Evolutionary conservation across 768 basidiomycete genomes (phyloP), one percentile per base, ranked within the genome.

Genomic region (Hemileccinum impolitum): DNA sequence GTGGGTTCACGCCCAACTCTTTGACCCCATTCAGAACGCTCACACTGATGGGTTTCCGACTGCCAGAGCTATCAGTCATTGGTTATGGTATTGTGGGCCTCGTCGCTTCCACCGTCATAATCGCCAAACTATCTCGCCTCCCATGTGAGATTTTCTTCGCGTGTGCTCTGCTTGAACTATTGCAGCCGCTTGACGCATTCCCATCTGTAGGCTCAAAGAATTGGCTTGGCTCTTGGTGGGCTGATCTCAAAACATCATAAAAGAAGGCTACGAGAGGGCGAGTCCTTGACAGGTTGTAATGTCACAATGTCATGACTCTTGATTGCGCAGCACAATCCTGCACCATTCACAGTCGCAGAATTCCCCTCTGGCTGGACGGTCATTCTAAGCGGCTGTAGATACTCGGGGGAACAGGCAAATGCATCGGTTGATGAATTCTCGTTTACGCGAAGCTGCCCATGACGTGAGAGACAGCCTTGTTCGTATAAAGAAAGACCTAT

Each of bases 151-250:
- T 17, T 36, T 12, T 10, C 10, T 4, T 8, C 23, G 10, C 6
- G 0, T 15, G 8, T 37, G 13, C 9, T 8, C n/a, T 4, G 8
- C 18, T 28, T n/a, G 19, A 39, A 23, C 13, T 6, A 13, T 14
- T 21, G 2, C 13, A 13, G 1, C 19, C 47, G 45, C 53, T 55
- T 4, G 39, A 48, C 17, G 12, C 23, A 7, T 42, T 56, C 19
- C 55, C 52, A 11, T 19, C 43, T 19, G 40, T 36, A 3, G 39
- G 45, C 5, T 37, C 46, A 3, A 42, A 12, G 8, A 19, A 1
- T 3, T 56, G 55, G 52, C 25, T 56, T 15, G 45, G 42, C 6
- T 44, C 55, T 10, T 54, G 48, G 52, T 48, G 34, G 44, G 47
- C 40, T 19, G 40, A 35, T n/a, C 42, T 18, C 40, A 41, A 12